Evolutionary conservation across 208 protist species (phyloP), one percentile per base, ranked within the genome.

Genomic region (Wallacemonas sp.): DNA sequence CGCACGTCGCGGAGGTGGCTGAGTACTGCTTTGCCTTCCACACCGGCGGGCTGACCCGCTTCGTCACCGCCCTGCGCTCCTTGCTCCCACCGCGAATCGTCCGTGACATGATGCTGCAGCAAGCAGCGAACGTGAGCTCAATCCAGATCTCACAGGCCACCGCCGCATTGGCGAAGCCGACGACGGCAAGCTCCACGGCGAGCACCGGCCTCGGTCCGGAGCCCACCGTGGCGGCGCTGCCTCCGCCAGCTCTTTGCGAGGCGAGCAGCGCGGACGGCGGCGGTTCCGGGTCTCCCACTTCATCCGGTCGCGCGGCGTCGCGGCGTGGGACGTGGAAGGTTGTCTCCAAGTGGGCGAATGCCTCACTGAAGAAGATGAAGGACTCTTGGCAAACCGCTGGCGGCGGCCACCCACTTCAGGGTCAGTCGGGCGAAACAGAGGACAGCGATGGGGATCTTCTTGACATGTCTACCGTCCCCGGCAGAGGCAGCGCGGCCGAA

Each of bases 11-110:
- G 5, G 45, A 53, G 10, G 24, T 38, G 8, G 9, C 2, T 3
- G 32, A 44, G 27, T 65, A 68, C 38, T 38, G 60, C 46, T 71
- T 83, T 44, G 52, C 71, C 15, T 83, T 83, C 37, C 67, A 78
- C 46, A 54, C 57, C 27, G 77, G 77, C 61, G 72, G 72, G 44
- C 71, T 75, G 54, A 57, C 50, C 29, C 50, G 50, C 30, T 57
- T 57, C 50, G 50, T 57, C 29, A 57, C 50, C 13, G 26, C 50
- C 3, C 50, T 57, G 30, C 50, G 50, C 12, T 57, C 50, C 3
- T n/a, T 57, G 6, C 30, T 57, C n/a, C 9, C 50, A 6, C 30
- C 26, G 30, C 50, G 50, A 13, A 57, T 57, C 1, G 50, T 57
- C 30, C 50, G 50, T 17, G 50, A 57, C 50, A 57, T 57, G 50